phyloP scores from a whole-genome alignment of 768 basidiomycete species.

The Pulveroboletus frians region DNA sequence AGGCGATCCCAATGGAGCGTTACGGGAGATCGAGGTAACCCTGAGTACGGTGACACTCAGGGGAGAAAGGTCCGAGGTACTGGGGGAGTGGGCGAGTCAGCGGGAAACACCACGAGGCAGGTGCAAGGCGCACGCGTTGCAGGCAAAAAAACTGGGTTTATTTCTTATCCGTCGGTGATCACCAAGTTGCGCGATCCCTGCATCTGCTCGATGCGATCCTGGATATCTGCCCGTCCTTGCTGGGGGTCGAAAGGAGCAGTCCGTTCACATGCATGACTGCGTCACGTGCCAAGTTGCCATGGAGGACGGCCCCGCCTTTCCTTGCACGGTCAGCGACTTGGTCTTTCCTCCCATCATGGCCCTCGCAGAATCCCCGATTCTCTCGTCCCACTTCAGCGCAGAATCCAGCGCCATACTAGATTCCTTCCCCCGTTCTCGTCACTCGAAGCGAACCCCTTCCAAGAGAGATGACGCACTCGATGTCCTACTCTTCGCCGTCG shows the following conservation, averaged over 20 bases:
- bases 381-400: conserved; percentile 24
- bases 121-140: conserved; percentile 8
- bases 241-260: neutral
- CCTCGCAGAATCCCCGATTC: conserved; percentile 26
- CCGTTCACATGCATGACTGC: neutral
- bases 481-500: conserved; percentile 74
- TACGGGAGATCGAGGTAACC: conserved; percentile 3
- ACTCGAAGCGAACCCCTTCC: conserved; percentile 34
- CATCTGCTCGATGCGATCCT: neutral
- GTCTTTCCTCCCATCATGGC: conserved; percentile 17
- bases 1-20: neutral
- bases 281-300: conserved; percentile 5
- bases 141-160: neutral
- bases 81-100: neutral
- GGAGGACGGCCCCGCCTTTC: neutral
- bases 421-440: conserved; percentile 53
- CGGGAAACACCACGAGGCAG: conserved; percentile 7
- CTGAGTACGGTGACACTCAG: neutral
- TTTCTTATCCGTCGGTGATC: neutral
- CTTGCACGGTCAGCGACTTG: conserved; percentile 5
- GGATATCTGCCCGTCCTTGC: neutral
- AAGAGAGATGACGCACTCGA: conserved; percentile 72
- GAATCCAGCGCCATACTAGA: conserved; percentile 61
- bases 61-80: neutral
- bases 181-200: neutral